phyloP scores from a whole-genome alignment of 768 basidiomycete species.

The Nevesoporus exiguus region DNA sequence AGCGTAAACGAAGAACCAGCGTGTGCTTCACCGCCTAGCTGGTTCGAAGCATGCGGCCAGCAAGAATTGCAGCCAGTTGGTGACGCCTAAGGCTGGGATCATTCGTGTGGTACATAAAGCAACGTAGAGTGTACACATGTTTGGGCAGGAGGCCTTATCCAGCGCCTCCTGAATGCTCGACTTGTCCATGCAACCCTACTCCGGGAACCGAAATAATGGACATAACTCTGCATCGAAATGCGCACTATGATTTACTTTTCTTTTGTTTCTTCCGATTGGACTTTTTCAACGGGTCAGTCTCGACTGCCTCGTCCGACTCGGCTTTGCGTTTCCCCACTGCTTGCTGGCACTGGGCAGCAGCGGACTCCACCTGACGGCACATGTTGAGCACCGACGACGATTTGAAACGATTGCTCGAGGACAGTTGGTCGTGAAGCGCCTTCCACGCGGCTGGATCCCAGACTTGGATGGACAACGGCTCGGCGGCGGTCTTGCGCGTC shows the following conservation, averaged over 20 bases:
- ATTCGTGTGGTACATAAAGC: background rate
- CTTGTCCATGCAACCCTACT: background rate
- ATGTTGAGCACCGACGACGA: constrained; percentile 57
- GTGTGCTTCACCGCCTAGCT: background rate
- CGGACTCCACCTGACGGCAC: constrained; percentile 57
- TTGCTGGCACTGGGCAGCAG: constrained; percentile 7
- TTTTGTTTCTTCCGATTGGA: constrained; percentile 46
- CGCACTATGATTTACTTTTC: constrained; percentile 31
- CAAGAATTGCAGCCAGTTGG: too few relatives aligned
- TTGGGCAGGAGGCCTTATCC: background rate
- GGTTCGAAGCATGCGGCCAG: background rate
- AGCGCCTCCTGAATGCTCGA: background rate
- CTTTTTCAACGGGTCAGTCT: constrained; percentile 34
- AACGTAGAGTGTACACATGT: background rate
- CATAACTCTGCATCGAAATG: background rate
- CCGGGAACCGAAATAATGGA: background rate
- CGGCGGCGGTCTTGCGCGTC: constrained; percentile 46
- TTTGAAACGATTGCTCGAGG: constrained; percentile 56
- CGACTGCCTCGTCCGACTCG: constrained; percentile 21
- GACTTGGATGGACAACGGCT: constrained; percentile 29
- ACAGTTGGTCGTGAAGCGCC: constrained; percentile 44
- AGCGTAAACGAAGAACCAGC: constrained; percentile 1
- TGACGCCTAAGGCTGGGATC: background rate
- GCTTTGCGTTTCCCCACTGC: constrained; percentile 39
- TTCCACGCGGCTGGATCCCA: constrained; percentile 68